Percentiles rank a stretch among this genome's conserved stretches.
phyloP scores from a whole-genome alignment of 2,329 filamentous ascomycete species.

The Exophiala mesophila region DNA sequence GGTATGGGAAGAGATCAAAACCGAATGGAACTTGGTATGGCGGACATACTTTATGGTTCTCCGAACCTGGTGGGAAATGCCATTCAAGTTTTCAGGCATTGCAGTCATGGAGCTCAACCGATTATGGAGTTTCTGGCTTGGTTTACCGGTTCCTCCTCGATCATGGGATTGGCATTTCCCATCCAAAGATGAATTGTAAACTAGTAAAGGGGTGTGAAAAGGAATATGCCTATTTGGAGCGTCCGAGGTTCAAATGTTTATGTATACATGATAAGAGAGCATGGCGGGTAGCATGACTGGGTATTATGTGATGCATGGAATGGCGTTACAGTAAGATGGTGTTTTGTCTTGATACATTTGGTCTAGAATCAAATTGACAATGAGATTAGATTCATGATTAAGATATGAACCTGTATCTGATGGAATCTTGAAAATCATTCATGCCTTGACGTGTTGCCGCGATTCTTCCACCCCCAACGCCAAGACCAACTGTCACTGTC shows the following conservation, averaged over 20 bases:
- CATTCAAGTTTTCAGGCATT: constrained; percentile 60
- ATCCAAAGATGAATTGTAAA: constrained; percentile 41
- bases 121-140: constrained; percentile 59
- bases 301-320: neutral
- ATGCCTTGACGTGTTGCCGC: too few species aligned
- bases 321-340: too few species aligned
- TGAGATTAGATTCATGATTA: too few species aligned
- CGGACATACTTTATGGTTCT: constrained; percentile 63
- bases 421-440: too few species aligned
- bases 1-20: constrained; percentile 53
- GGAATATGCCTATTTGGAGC: too few species aligned
- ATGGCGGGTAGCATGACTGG: too few species aligned
- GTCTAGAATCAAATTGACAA: too few species aligned
- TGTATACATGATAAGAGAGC: neutral
- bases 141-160: constrained; percentile 54
- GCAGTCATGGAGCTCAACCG: constrained; percentile 50
- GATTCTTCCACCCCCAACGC: too few species aligned
- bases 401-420: too few species aligned
- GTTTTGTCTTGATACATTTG: too few species aligned
- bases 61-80: constrained; percentile 64
- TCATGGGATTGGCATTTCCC: constrained; percentile 51
- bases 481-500: too few species aligned
- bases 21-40: constrained; percentile 61
- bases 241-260: neutral
- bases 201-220: too few species aligned